Evolutionary conservation across 129 eudicot species (phyloP), one percentile per base, ranked within the genome.

Genomic region (Pittosporum tobira): DNA sequence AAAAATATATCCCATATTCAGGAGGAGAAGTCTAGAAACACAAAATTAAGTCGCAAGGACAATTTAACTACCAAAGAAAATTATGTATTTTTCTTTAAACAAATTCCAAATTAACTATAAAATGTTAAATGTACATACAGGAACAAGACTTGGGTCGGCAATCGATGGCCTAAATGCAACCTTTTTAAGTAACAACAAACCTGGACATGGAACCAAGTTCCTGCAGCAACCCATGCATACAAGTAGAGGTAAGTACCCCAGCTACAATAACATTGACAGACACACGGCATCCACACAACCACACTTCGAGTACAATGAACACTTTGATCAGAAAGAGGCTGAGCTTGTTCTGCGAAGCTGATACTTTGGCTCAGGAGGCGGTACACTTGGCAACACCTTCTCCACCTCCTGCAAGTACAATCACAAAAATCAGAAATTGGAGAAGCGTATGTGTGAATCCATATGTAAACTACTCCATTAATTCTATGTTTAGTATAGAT

Each of bases 281-380:
- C 78, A 72, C 62, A 44, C 63, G 18, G 54, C 73, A 47, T 77
- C 66, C 71, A 79, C 75, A 52, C 37, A 50, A 42, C 54, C 49
- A 45, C 22, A 21, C 49, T 15, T 12, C 23, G 29, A 43, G 12
- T 11, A 48, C 18, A 48, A 25, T 7, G 21, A 34, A 20, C 46
- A 20, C 6, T 38, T n/a, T 56, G 44, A 73, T 67, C 61, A 87
- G 69, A 83, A 63, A 63, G 79, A 51, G 28, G 86, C 81, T 36
- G 96, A 88, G 65, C 75, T 73, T 51, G 94, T 88, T 69, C 96
- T 64, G 37, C 96, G 81, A 34, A 88, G 94, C 71, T 78, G 84
- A 51, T 71, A 78, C 77, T 76, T 88, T 8, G 94, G 84, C 66
- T 81, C 81, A 0, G 94, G 94, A 38, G 76, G 83, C 16, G 79